Evolutionary conservation across 768 basidiomycete genomes (phyloP), one percentile per base, ranked within the genome.

Genomic region (Leccinellum rugosiceps): DNA sequence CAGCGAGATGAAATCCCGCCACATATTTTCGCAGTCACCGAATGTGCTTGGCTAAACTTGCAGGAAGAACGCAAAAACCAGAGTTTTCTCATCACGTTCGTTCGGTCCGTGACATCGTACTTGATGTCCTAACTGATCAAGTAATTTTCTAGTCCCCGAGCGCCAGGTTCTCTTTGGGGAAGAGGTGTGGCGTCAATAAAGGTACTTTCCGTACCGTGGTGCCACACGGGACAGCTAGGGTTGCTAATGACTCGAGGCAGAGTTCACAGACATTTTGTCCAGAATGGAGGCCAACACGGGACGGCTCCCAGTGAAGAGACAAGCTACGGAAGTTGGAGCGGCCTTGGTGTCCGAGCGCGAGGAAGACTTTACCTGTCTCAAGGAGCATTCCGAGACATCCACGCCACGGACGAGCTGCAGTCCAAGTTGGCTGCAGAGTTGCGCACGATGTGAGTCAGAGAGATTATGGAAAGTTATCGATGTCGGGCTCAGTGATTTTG

Each of bases 21-120:
- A 6, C 97, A 99, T 69, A 91, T 98, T 51, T 99, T 94, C 66
- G 94, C 97, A 8, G 92, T 98, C 43, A 94, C 97, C 0, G 96
- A 99, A 72, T 82, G 93, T 34, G 97, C 97, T 31, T 98, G 96
- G 97, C 84, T 95, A 54, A 96, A 93, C 73, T 98, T 98, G 92
- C 90, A 94, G 13, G 94, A 95, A 58, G 94, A 98, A 72, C 81
- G 92, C 52, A 95, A 98, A 74, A 94, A 94, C 63, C 97, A 99
- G 74, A 96, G 94, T 68, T 94, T 99, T 57, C 81, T 99, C 31
- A 97, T 99, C 74, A 99, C 97, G 92, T 96, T 73, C 23, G 92
- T 80, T 13, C 44, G 44, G 53, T 54, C 50, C 25, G 15, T 32
- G 13, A 53, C 47, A 17, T 59, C 46, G 52, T 10, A 13, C 13